Evolutionary conservation across 2,329 filamentous ascomycete species (phyloP).

Genomic region (Seiridium cupressi): DNA sequence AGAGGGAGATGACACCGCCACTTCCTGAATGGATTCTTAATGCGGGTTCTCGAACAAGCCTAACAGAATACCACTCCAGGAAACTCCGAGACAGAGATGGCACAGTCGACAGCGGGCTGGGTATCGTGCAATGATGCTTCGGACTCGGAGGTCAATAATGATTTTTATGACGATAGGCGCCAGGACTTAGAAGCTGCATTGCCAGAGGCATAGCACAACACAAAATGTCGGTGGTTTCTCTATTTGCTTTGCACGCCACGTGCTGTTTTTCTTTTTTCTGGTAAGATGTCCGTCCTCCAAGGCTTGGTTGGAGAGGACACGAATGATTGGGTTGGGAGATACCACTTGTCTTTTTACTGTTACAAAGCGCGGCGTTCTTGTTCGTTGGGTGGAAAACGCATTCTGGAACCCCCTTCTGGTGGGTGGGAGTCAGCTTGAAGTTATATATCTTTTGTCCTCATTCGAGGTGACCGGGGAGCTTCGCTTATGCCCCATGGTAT

Average conservation of each 20-base stretch:
- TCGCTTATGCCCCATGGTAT: background rate
- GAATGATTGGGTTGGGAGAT: slow-evolving; percentile 2
- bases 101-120: background rate
- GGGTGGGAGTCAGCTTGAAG: background rate
- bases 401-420: background rate
- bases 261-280: background rate
- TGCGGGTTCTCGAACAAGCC: slow-evolving; percentile 48
- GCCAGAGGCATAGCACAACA: background rate
- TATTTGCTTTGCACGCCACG: background rate
- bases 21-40: slow-evolving; percentile 61
- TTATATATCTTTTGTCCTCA: background rate
- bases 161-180: slow-evolving; percentile 10
- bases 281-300: background rate
- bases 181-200: background rate
- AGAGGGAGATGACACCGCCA: slow-evolving; percentile 55
- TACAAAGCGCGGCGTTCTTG: slow-evolving; percentile 3
- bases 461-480: background rate
- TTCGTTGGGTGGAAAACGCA: background rate
- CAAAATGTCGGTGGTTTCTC: background rate
- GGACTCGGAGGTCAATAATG: background rate
- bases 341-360: slow-evolving; percentile 4
- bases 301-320: background rate
- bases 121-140: background rate
- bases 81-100: slow-evolving; percentile 25
- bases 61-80: slow-evolving; percentile 43